Base-by-base conservation (phyloP, 345 rosid genomes). In the Arabidopsis arenosa region DNA sequence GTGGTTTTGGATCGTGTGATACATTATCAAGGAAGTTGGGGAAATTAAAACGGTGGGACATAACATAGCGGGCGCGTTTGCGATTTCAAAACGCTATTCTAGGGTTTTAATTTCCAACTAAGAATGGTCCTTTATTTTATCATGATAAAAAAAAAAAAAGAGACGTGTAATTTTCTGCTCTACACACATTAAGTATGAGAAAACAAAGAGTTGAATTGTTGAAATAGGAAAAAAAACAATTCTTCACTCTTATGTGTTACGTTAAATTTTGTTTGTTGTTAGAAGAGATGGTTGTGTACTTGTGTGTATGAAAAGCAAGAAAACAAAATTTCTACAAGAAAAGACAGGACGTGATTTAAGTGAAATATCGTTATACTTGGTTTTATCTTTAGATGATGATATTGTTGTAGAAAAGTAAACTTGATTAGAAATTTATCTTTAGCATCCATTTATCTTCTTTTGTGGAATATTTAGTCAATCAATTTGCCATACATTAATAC, bases 1-100 rank as follows among this genome's bases (percentile, higher is more conserved):
- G 63, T 68, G 67, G 26, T n/a, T 58, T 68, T 49, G 74, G 59
- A 32, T 40, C 10, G 68, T 68, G 74, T 75, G 61, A 59, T 23
- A 7, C 7, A 7, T 47, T 43, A 48, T 43, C 26, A 45, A 3
- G 39, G n/a, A 64, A 5, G n/a, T 8, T 15, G 7, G 11, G 57
- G 30, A 45, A 44, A 30, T 64, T 30, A 4, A 64, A 7, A 47
- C 7, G 69, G 70, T 57, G 57, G 63, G 48, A 52, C 63, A 63
- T n/a, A 15, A 33, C 55, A 4, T 18, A 70, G 66, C 32, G 32
- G 9, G 12, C 2, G 59, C 49, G 54, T 74, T 44, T 44, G 71
- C 57, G 65, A 43, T 36, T 36, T 5, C 1, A 64, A 32, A 32
- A 62, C 33, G 52, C 3, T 39, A 13, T 15, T 6, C 37, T 49